phyloP scores from a whole-genome alignment of 345 rosid genomes.

The Lumnitzera littorea region DNA sequence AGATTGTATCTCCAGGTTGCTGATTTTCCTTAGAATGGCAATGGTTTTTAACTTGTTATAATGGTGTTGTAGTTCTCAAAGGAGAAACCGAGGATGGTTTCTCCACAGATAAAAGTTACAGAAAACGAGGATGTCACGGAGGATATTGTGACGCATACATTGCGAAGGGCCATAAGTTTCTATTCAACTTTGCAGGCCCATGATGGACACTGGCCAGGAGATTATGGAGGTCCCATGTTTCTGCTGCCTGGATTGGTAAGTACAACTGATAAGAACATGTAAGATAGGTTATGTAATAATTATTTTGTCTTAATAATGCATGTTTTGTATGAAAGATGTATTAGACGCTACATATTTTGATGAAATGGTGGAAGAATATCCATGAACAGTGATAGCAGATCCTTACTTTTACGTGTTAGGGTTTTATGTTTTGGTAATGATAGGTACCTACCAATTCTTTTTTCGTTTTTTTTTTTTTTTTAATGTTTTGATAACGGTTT shows the following conservation, averaged over 20 bases:
- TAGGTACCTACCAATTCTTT: too few species aligned
- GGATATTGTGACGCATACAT: slow-evolving; percentile 42
- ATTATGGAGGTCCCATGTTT: slow-evolving; percentile 99
- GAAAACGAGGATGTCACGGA: slow-evolving; percentile 58
- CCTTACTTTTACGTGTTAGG: too few species aligned
- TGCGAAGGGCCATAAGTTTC: slow-evolving; percentile 64
- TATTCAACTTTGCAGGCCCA: slow-evolving; percentile 73
- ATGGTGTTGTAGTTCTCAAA: slow-evolving; percentile 44
- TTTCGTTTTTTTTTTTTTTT: too few species aligned
- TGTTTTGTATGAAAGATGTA: too few species aligned
- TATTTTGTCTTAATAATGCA: not conserved
- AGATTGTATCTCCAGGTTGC: too few species aligned
- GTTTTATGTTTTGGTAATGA: too few species aligned
- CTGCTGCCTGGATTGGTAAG: slow-evolving; percentile 88
- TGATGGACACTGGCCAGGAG: slow-evolving; percentile 99
- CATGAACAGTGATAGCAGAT: too few species aligned
- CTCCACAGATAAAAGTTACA: slow-evolving; percentile 47
- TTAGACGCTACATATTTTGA: too few species aligned
- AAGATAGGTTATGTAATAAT: not conserved
- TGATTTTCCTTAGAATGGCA: too few species aligned
- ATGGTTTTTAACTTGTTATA: too few species aligned
- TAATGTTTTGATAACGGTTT: too few species aligned
- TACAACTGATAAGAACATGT: slow-evolving; percentile 1
- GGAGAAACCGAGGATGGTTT: slow-evolving; percentile 37
- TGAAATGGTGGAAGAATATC: too few species aligned